Percentiles rank a stretch among this genome's conserved stretches.
Evolutionary conservation across 306 rosid genomes (phyloP).

Genomic region (Acacia confusa): DNA sequence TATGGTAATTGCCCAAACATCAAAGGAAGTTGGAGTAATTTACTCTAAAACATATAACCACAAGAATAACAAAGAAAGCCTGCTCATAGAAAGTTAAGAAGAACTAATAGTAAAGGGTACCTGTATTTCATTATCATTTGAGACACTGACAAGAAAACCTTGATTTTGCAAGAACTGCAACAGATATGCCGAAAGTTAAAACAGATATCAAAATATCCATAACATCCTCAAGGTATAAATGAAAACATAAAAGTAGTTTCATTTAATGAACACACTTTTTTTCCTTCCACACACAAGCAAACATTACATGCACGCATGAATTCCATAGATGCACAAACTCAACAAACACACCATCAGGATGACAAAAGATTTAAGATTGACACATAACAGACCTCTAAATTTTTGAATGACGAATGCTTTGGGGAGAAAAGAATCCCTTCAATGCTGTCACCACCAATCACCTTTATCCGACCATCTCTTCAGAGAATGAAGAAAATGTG

Average conservation of each 20-base stretch:
- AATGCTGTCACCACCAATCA: slow-evolving; percentile 74
- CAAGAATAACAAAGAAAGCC: slow-evolving; percentile 5
- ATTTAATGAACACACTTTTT: slow-evolving; percentile 15
- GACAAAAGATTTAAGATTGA: slow-evolving; percentile 10
- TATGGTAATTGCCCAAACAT: background rate
- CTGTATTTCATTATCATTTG: slow-evolving; percentile 82
- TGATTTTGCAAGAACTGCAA: slow-evolving; percentile 84
- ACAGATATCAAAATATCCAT: slow-evolving; percentile 22
- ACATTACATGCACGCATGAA: background rate
- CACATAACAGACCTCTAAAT: slow-evolving; percentile 67
- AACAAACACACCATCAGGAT: slow-evolving; percentile 4
- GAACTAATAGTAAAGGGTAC: slow-evolving; percentile 42
- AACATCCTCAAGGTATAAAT: background rate
- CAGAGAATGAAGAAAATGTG: slow-evolving; percentile 37
- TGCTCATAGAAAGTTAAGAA: slow-evolving; percentile 14
- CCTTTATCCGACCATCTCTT: slow-evolving; percentile 94
- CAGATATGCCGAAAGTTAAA: slow-evolving; percentile 10
- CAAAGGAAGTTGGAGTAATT: background rate
- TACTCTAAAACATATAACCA: background rate
- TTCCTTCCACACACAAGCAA: background rate
- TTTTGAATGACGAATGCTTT: slow-evolving; percentile 57
- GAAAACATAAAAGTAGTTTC: slow-evolving; percentile 3
- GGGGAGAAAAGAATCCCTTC: slow-evolving; percentile 75
- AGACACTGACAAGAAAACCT: slow-evolving; percentile 78
- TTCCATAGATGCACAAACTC: slow-evolving; percentile 9